Evolutionary conservation across 768 basidiomycete genomes (phyloP).

Genomic region (Hericium alpestre): DNA sequence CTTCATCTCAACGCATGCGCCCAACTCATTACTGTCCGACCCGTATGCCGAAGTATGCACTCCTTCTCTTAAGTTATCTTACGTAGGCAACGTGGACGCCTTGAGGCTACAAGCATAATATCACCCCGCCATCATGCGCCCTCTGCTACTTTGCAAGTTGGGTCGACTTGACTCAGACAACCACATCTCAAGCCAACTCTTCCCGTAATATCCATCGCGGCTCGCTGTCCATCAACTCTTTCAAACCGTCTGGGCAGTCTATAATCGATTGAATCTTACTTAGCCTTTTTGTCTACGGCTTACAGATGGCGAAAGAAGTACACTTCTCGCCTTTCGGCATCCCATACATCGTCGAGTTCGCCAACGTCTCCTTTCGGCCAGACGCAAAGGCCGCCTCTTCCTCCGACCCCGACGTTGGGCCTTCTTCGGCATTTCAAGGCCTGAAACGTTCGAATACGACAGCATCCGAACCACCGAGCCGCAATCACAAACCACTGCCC

Average conservation of each 20-base stretch:
- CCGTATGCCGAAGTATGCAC: no score
- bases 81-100: background rate
- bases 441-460: constrained; percentile 9
- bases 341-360: constrained; percentile 26
- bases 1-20: no score
- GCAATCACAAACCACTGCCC: constrained; percentile 9
- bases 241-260: no score
- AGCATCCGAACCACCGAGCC: constrained; percentile 1
- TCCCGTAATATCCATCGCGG: no score
- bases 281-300: background rate
- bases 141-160: background rate
- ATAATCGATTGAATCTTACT: no score
- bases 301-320: constrained; percentile 12
- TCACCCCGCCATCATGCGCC: background rate
- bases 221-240: no score
- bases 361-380: constrained; percentile 23
- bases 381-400: constrained; percentile 1
- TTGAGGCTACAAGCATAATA: background rate
- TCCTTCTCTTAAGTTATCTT: background rate
- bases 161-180: background rate
- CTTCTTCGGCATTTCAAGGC: background rate
- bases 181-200: background rate
- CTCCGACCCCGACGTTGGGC: background rate
- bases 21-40: no score
- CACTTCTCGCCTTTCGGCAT: constrained; percentile 24